These are phyloP conservation scores for Flaveria linearis DNA, from an alignment of 129 eudicot species.

Conservation along the genomic window DNA sequence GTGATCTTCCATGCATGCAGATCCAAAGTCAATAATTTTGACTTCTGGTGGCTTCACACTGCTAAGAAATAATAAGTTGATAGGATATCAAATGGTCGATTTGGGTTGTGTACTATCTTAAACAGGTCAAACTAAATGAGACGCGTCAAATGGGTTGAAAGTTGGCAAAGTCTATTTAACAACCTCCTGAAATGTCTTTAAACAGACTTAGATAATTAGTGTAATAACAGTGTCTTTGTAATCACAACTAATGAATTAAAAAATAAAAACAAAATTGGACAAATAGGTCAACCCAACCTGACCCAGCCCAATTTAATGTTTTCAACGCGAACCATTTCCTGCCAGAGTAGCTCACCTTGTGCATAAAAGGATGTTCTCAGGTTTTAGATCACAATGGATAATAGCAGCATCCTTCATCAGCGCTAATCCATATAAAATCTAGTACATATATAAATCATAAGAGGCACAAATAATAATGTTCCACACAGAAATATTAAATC, in stretches of 20 bases:
- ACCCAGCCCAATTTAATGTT: background rate
- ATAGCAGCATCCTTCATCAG: conserved; percentile 98
- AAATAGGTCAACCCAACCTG: conserved; percentile 8
- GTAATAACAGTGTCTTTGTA: background rate
- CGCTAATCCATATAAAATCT: conserved; percentile 90
- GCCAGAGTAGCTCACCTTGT: conserved; percentile 57
- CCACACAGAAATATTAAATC: background rate
- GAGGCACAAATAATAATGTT: conserved; percentile 21
- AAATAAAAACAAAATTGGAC: background rate
- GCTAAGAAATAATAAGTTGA: conserved; percentile 31
- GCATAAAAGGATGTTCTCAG: conserved; percentile 93
- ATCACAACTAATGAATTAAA: background rate
- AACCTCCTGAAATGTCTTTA: background rate
- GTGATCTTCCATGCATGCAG: conserved; percentile 98
- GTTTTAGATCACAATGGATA: conserved; percentile 96
- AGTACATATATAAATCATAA: conserved; percentile 17
- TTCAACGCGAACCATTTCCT: background rate
- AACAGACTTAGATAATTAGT: background rate
- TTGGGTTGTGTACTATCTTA: background rate
- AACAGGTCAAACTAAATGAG: background rate
- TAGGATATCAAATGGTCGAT: background rate
- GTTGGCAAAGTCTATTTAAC: background rate
- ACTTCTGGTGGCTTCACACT: conserved; percentile 88
- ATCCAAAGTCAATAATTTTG: conserved; percentile 96
- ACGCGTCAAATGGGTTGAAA: background rate